These are phyloP conservation scores for Magnusiomyces ingens DNA, from an alignment of 1,139 yeast genomes.

Conservation along the genomic window DNA sequence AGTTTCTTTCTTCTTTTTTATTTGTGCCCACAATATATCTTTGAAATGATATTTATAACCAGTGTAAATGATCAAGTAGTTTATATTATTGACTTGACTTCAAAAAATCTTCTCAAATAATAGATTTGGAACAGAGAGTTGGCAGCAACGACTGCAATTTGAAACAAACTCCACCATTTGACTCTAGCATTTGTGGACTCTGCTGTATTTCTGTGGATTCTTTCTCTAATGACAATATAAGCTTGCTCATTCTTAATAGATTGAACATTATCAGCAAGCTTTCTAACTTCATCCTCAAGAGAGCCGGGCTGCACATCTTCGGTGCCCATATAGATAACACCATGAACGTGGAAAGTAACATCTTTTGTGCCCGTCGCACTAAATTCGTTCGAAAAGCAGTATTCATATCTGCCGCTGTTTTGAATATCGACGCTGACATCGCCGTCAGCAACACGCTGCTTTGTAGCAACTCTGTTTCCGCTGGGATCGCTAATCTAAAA, in stretches of 20 bases:
- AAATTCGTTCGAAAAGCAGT: constrained; percentile 88
- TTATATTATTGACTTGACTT: constrained; percentile 82
- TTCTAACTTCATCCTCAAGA: constrained; percentile 76
- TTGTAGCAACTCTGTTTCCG: constrained; percentile 47
- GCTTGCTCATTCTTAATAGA: constrained; percentile 85
- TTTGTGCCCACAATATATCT: neutral
- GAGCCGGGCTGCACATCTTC: constrained; percentile 77
- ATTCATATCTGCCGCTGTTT: constrained; percentile 66
- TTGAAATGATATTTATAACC: neutral
- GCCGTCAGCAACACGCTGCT: constrained; percentile 67
- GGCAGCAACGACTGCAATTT: constrained; percentile 72
- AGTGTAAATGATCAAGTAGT: neutral
- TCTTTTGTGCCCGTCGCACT: constrained; percentile 71
- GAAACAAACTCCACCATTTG: constrained; percentile 97
- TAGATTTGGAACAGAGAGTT: constrained; percentile 91
- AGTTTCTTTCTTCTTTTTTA: too few relatives aligned
- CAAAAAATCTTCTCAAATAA: constrained; percentile 90
- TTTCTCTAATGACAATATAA: constrained; percentile 90
- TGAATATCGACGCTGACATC: constrained; percentile 64
- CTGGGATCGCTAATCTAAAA: constrained; percentile 49
- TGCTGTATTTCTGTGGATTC: constrained; percentile 97
- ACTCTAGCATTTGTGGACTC: constrained; percentile 96
- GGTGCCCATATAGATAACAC: constrained; percentile 80
- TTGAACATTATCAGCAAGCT: constrained; percentile 66
- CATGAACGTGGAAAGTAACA: constrained; percentile 92